Conservation (phyloP, 345 rosid species). For the Isatis tinctoria region DNA sequence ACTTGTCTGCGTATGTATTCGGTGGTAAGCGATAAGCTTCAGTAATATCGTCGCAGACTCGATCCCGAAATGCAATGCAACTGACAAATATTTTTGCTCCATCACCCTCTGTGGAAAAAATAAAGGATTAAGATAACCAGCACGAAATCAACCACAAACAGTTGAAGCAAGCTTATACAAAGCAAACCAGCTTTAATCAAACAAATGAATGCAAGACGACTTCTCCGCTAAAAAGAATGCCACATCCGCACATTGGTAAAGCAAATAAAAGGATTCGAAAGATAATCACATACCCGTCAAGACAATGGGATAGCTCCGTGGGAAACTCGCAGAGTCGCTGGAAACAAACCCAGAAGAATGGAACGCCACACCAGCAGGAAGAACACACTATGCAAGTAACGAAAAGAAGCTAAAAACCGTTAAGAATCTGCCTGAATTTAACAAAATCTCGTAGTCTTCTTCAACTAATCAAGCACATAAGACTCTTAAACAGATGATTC, state of each 20-base stretch:
- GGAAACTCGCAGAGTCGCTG: slow-evolving; percentile 56
- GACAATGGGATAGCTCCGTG: slow-evolving; percentile 93
- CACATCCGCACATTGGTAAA: slow-evolving; percentile 2
- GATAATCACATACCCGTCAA: slow-evolving; percentile 63
- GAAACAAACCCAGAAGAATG: slow-evolving; percentile 66
- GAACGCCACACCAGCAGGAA: slow-evolving; percentile 88
- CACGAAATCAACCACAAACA: slow-evolving; percentile 3
- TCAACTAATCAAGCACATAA: not conserved
- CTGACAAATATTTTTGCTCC: slow-evolving; percentile 95
- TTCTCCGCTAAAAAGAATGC: not conserved
- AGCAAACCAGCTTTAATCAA: slow-evolving; percentile 9
- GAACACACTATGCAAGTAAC: slow-evolving; percentile 59
- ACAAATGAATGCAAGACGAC: not conserved
- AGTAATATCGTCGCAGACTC: slow-evolving; percentile 87
- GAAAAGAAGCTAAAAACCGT: not conserved
- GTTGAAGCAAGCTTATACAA: not conserved
- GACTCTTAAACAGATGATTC: not conserved
- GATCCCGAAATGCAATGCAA: slow-evolving; percentile 94
- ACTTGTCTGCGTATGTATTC: slow-evolving; percentile 87
- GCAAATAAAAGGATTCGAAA: not conserved
- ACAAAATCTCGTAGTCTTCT: not conserved
- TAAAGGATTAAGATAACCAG: not conserved
- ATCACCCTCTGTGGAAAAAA: slow-evolving; percentile 77
- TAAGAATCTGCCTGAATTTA: not conserved
- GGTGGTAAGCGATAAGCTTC: slow-evolving; percentile 86